A percentile compares a stretch with the other conserved stretches of the same genome.
phyloP scores from a whole-genome alignment of 2,329 filamentous ascomycete genomes.

The Hysterium pulicare region DNA sequence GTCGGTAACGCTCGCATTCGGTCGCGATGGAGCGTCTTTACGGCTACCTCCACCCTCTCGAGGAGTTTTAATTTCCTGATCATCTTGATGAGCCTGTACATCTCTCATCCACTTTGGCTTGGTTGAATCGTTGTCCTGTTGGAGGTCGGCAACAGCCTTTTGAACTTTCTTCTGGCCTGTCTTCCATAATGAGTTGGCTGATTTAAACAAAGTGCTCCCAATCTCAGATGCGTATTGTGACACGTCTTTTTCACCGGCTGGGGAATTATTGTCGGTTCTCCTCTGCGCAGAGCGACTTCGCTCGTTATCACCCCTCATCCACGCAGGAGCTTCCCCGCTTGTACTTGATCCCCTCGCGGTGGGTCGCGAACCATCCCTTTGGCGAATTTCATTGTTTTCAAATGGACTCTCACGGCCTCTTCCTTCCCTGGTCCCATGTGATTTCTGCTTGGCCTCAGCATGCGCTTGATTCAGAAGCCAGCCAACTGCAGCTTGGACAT shows the following conservation, averaged over 20 bases:
- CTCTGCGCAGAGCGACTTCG: slow-evolving; percentile 48
- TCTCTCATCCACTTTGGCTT: slow-evolving; percentile 97
- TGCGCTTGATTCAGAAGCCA: slow-evolving; percentile 92
- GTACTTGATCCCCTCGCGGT: slow-evolving; percentile 28
- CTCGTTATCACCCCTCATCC: slow-evolving; percentile 60
- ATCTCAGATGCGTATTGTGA: slow-evolving; percentile 78
- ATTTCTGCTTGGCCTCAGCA: slow-evolving; percentile 72
- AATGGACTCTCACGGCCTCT: slow-evolving; percentile 23
- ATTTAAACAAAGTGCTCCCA: slow-evolving; percentile 83
- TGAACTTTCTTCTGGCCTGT: slow-evolving; percentile 89
- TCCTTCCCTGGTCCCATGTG: slow-evolving; percentile 34
- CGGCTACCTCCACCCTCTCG: slow-evolving; percentile 25
- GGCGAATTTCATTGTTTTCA: slow-evolving; percentile 22
- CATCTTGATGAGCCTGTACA: slow-evolving; percentile 43
- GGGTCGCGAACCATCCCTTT: slow-evolving; percentile 21
- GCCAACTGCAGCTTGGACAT: slow-evolving; percentile 83
- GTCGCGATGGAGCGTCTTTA: slow-evolving; percentile 12
- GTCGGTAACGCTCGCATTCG: slow-evolving; percentile 38
- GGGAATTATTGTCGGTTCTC: slow-evolving; percentile 53
- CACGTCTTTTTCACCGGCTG: slow-evolving; percentile 66
- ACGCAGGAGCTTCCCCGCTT: slow-evolving; percentile 51
- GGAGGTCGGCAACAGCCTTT: slow-evolving; percentile 85
- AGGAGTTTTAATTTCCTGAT: slow-evolving; percentile 18
- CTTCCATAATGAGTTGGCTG: slow-evolving; percentile 93
- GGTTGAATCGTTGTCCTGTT: slow-evolving; percentile 66